Evolutionary conservation across 805 yeast species (phyloP), one percentile per base, ranked within the genome.

Genomic region (Saccharomycopsis fibuligera): DNA sequence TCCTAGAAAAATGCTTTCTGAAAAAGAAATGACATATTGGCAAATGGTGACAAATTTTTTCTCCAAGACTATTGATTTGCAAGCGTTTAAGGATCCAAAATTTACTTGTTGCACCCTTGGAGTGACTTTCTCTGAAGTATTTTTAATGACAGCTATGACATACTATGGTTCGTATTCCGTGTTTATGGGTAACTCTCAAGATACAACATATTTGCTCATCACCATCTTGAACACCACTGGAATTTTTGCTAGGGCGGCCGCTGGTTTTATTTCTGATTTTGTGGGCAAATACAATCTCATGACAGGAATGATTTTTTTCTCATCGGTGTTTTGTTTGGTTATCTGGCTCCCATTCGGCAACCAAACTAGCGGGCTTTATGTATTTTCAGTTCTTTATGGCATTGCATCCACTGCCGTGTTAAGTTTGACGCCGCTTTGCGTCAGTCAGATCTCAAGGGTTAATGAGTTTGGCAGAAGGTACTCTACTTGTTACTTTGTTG

Each of bases 391-490:
- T 1, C 56, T 75, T 3, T 78, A 73, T 59, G 86, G 86, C 0
- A 72, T 79, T 49, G 65, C 73, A 43, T 70, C 81, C 3, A 77
- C 83, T 3, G 72, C 83, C 0, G 74, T 78, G 3, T 65, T 79
- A 44, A 71, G 83, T 3, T 57, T 79, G 41, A 73, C 79, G 14
- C 84, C 85, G 2, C 79, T 75, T 2, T 75, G 83, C 55, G 66
- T 76, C 33, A 82, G 81, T 0, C 78, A 75, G 44, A 76, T 80
- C 33, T 76, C 83, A 16, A 71, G 73, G 44, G 71, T 75, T 1
- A 73, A 72, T 39, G 73, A 70, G 53, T 77, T 76, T 58, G 83
- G 82, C 5, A 72, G 72, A 55, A 67, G 79, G 17, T 78, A 75
- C 58, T 74, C 81, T 1, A 72, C 81, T 0, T 72, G 78, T 56